These are phyloP conservation scores for Gymnopilus dilepis DNA, from an alignment of 768 basidiomycete genomes.

Conservation along the genomic window DNA sequence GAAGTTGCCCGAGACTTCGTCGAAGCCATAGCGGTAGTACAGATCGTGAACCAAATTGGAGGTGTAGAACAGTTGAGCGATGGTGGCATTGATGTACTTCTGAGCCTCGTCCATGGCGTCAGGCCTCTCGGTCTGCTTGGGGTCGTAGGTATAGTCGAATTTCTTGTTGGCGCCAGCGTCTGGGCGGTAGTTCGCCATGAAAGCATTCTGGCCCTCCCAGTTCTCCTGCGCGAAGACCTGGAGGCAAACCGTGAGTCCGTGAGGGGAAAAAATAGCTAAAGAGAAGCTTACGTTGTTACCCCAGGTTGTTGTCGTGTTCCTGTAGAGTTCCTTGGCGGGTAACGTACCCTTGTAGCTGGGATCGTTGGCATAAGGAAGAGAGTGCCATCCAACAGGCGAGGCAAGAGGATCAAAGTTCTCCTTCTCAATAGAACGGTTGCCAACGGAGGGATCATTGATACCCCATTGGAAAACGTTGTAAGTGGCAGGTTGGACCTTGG, in stretches of 20 bases:
- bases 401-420: constrained; percentile 80
- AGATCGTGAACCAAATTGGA: constrained; percentile 82
- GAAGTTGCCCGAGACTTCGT: constrained; percentile 93
- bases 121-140: constrained; percentile 55
- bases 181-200: constrained; percentile 80
- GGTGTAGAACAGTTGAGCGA: constrained; percentile 92
- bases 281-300: constrained; percentile 75
- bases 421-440: constrained; percentile 58
- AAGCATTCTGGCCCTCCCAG: constrained; percentile 75
- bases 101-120: constrained; percentile 76
- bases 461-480: constrained; percentile 86
- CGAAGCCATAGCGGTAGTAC: constrained; percentile 91
- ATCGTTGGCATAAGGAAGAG: constrained; percentile 74
- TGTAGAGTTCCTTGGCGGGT: constrained; percentile 43
- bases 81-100: constrained; percentile 84
- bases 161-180: constrained; percentile 55
- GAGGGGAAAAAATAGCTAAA: constrained; percentile 1
- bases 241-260: not conserved
- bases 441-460: constrained; percentile 82
- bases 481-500: constrained; percentile 39
- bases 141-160: constrained; percentile 81
- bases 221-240: constrained; percentile 94
- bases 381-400: constrained; percentile 92
- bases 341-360: constrained; percentile 47
- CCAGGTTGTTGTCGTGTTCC: constrained; percentile 81